Base-by-base conservation (phyloP, 2,329 filamentous ascomycete species). In the Podosphaera aphanis region DNA sequence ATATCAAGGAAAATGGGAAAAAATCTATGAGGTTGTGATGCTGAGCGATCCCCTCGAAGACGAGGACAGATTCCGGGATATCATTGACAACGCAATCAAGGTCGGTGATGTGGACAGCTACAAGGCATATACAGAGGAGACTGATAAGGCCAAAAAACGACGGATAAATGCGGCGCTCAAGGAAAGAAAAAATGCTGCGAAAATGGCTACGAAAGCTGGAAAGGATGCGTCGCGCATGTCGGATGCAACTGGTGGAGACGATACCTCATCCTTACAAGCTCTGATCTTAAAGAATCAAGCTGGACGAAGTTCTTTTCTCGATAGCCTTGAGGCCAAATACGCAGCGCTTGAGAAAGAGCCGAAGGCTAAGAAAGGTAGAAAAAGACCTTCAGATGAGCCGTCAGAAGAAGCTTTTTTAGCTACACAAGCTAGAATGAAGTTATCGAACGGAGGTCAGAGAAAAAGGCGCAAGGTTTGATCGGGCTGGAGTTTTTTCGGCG, bases 1-100 rank as follows among this genome's bases (percentile, higher is more conserved):
- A 51, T 65, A 64, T 56, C 68, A 83, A 57, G 90, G 90, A 29
- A 68, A 81, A 50, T 76, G 95, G 73, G 73, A 80, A 55, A 63
- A 62, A 16, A 64, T 98, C 1, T 95, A 92, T 61, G 74, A 85
- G 58, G 65, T 66, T 0, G 79, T 98, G 36, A 93, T 98, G 77
- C 69, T 94, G 39, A 92, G 83, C 54, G 72, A 88, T 56, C 77
- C 85, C 8, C 58, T 84, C 1, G 75, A 80, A 46, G 90, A 98
- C 53, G 90, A 98, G 54, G 77, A 80, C 46, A 70, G 90, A 7
- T 94, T 93, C 63, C 71, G 83, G 13, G 62, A 58, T 15, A 83
- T 93, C 39, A 84, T 98, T 46, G 74, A 93, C 56, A 68, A 74
- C 31, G 90, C 85, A 2, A 90, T 98, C 56, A 66, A 69, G 31